A percentile compares a stretch with the other conserved stretches of the same genome.
phyloP scores from a whole-genome alignment of 2,329 filamentous ascomycete genomes.

The Rhinocladiella similis region DNA sequence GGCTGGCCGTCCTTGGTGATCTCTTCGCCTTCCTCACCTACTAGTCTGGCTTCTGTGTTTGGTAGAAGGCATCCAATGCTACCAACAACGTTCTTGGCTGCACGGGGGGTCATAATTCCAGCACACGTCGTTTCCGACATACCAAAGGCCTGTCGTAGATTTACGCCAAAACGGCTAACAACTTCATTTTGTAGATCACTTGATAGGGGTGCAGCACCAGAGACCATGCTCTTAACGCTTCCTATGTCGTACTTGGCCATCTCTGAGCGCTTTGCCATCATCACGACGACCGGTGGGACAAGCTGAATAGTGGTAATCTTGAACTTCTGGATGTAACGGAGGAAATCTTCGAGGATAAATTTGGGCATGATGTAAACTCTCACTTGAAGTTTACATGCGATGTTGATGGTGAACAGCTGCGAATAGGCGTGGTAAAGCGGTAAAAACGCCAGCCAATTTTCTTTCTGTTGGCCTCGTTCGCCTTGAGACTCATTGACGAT shows the following conservation, averaged over 20 bases:
- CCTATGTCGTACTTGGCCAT: conserved; percentile 57
- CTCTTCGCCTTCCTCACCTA: conserved; percentile 69
- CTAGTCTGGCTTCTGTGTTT: conserved; percentile 52
- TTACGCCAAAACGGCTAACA: conserved; percentile 49
- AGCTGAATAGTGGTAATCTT: conserved; percentile 56
- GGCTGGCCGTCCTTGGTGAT: conserved; percentile 63
- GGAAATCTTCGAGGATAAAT: conserved; percentile 59
- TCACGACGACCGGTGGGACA: conserved; percentile 61
- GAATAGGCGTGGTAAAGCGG: conserved; percentile 49
- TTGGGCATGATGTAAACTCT: conserved; percentile 62
- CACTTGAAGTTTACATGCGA: conserved; percentile 62
- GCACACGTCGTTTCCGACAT: conserved; percentile 56
- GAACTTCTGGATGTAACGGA: conserved; percentile 52
- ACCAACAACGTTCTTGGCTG: conserved; percentile 45
- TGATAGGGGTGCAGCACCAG: conserved; percentile 59
- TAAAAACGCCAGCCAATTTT: conserved; percentile 47
- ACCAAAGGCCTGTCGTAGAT: conserved; percentile 52
- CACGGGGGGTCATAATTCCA: conserved; percentile 34
- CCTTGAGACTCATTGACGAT: conserved; percentile 45
- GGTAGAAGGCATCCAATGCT: conserved; percentile 49
- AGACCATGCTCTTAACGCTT: conserved; percentile 52
- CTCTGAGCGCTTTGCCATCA: conserved; percentile 56
- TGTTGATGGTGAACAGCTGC: conserved; percentile 52
- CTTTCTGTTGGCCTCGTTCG: conserved; percentile 28
- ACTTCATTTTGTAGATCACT: conserved; percentile 55